These are phyloP conservation scores for Phoma herbarum DNA, from an alignment of 2,329 filamentous ascomycete genomes.

Conservation along the genomic window DNA sequence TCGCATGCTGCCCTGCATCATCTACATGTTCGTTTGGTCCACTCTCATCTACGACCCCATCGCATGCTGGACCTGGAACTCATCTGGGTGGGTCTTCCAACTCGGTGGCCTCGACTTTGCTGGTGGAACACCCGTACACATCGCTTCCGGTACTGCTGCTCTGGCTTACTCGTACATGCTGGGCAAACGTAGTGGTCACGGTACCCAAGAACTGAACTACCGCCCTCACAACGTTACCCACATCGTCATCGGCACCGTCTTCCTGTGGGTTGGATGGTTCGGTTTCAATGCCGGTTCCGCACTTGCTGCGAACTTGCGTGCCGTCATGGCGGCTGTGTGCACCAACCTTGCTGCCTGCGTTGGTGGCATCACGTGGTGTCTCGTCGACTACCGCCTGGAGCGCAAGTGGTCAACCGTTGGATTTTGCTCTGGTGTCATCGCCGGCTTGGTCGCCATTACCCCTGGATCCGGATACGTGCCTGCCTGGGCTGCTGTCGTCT, in stretches of 20 bases:
- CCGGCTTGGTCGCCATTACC: slow-evolving; percentile 87
- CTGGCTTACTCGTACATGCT: slow-evolving; percentile 92
- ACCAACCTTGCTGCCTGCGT: slow-evolving; percentile 86
- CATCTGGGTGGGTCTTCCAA: slow-evolving; percentile 78
- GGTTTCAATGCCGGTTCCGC: slow-evolving; percentile 92
- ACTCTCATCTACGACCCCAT: slow-evolving; percentile 92
- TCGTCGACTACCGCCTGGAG: slow-evolving; percentile 88
- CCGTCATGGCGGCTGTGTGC: slow-evolving; percentile 85
- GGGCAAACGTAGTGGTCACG: slow-evolving; percentile 83
- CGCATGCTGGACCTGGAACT: slow-evolving; percentile 95
- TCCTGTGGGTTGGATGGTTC: slow-evolving; percentile 96
- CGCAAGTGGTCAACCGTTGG: slow-evolving; percentile 92
- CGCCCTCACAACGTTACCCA: slow-evolving; percentile 93
- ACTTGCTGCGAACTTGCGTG: slow-evolving; percentile 80
- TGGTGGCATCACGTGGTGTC: slow-evolving; percentile 87
- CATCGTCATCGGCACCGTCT: slow-evolving; percentile 90
- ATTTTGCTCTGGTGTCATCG: slow-evolving; percentile 90
- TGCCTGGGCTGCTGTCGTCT: slow-evolving; percentile 83
- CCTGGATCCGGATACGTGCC: slow-evolving; percentile 88
- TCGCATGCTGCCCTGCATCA: slow-evolving; percentile 84
- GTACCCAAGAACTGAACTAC: slow-evolving; percentile 88
- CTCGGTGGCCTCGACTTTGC: slow-evolving; percentile 89
- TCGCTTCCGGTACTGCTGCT: slow-evolving; percentile 81
- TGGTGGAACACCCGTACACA: slow-evolving; percentile 89
- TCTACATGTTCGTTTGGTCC: slow-evolving; percentile 94